Base-by-base conservation (phyloP, 2,329 filamentous ascomycete genomes). In the Colletotrichum trifolii region DNA sequence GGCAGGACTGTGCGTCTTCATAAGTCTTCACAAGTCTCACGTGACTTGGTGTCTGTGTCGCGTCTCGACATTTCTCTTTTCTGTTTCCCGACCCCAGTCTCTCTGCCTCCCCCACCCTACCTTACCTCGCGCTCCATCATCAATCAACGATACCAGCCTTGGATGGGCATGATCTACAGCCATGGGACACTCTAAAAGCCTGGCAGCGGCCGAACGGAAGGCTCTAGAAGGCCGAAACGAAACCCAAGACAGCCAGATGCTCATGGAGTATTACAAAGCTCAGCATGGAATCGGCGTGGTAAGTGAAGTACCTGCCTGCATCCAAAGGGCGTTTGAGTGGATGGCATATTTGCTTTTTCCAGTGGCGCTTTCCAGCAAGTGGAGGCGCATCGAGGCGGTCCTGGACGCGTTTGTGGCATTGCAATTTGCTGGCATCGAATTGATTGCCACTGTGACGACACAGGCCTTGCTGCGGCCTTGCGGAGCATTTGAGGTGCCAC, bases 211-310 rank as follows among this genome's bases (percentile, higher is more conserved):
- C 5, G 75, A 74, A 17, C 68, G 70, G 11, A 69, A 63, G 64
- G 72, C 68, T 3, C 50, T 73, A 8, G 69, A 75, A 6, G 77
- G 74, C 56, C 71, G 64, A 61, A 71, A 74, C 64, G 79, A 80
- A 58, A 77, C 79, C 8, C 80, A 82, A 68, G 80, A 83, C 69
- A 83, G 78, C 73, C 81, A 82, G 71, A 71, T 74, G 34, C 72
- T 83, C 34, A 68, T 80, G 2, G 74, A 78, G 40, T 73, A 73
- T 60, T 75, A 81, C 68, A 76, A 75, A 66, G 73, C 71, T 17
- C 72, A 78, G 62, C 77, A 80, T 62, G 79, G 78, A 60, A 72
- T 78, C 13, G 76, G 73, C 50, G 70, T 73, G 73, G 80, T 82
- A 74, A 71, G 79, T 80, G 25, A 25, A 25, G 25, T 25, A 25